Base-by-base conservation (phyloP, 2,329 filamentous ascomycete genomes). In the Cladophialophora chaetospira region DNA sequence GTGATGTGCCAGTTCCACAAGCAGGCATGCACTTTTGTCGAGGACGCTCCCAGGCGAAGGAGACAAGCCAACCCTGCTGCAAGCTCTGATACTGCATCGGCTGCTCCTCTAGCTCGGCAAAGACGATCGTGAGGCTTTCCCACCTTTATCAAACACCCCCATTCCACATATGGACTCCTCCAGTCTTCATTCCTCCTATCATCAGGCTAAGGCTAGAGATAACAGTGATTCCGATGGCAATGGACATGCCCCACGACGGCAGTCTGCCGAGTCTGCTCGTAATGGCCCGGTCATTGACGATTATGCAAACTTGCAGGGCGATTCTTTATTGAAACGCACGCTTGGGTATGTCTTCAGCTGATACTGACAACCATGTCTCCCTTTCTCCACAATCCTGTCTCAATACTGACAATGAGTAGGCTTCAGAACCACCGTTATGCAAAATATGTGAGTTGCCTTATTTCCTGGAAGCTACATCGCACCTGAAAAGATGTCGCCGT, bases 401-500 rank as follows among this genome's bases (percentile, higher is more conserved):
- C n/a, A 19, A 35, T 51, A 50, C 62, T 63, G 60, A 65, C 47
- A 38, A 66, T 66, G 64, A 54, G 46, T 43, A 66, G 64, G 29
- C 55, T 66, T 11, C 64, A 66, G 58, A 62, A 54, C 31, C 61
- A 66, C 47, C 60, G 59, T 49, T 64, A 65, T 53, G 63, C 64
- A 57, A 66, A 64, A 45, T 66, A 44, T 29, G 48, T 51, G 23
- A 11, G 48, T 40, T 28, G 19, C 19, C 29, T 23, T 48, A 11
- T 15, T 23, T 21, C 45, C 1, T 1, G 28, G 8, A 10, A 29
- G 9, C 17, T 35, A 3, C 25, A 17, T 29, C n/a, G 11, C 35
- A 31, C 9, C 15, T 19, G 19, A 3, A 11, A 19, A 28, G 17
- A 15, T 6, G 2, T 2, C 13, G 38, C 21, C 11, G 15, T n/a